Conservation (phyloP, 2,329 filamentous ascomycete species). For the Ophiostoma himal-ulmi region DNA sequence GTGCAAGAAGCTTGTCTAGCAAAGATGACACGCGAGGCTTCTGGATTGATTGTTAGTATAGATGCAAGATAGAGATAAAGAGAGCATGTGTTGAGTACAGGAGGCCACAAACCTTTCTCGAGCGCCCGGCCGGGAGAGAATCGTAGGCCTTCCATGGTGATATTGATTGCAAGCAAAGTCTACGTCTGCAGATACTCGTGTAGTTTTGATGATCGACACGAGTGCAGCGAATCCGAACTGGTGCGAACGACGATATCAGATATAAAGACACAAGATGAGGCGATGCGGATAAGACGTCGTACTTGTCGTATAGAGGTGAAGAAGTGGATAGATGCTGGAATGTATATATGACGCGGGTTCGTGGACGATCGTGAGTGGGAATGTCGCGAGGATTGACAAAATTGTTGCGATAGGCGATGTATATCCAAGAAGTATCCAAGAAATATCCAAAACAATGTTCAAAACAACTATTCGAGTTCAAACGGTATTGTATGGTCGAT, state of each 20-base stretch:
- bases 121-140: neutral
- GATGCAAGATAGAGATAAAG: neutral
- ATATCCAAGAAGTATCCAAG: constrained; percentile 6
- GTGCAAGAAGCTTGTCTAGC: constrained; percentile 42
- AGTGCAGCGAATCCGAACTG: neutral
- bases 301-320: neutral
- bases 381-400: neutral
- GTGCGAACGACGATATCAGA: neutral
- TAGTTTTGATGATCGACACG: neutral
- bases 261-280: neutral
- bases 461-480: neutral
- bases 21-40: constrained; percentile 33
- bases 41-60: constrained; percentile 12
- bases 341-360: neutral
- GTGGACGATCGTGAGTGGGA: neutral
- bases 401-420: neutral
- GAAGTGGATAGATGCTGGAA: neutral
- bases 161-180: neutral
- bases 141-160: neutral
- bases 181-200: constrained; percentile 3
- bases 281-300: neutral
- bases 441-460: neutral
- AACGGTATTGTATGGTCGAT: neutral
- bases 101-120: neutral
- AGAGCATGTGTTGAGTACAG: neutral